Evolutionary conservation across 2,329 filamentous ascomycete species (phyloP).

Genomic region (Exophiala alcalophila): DNA sequence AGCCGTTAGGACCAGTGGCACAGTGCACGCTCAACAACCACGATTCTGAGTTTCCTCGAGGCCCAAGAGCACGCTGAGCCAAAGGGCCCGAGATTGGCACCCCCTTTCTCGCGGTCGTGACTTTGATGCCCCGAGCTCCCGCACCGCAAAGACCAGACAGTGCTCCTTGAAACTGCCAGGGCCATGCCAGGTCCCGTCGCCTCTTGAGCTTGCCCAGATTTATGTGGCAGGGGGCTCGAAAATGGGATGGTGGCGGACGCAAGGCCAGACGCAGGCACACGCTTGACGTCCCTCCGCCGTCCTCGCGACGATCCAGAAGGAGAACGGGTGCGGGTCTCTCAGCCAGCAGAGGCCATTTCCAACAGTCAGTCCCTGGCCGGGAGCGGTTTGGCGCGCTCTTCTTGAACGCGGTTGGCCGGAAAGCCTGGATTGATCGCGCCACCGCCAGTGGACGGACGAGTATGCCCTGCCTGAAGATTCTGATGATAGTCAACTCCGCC

Average conservation of each 20-base stretch:
- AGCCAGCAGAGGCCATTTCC: slow-evolving; percentile 5
- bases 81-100: not conserved
- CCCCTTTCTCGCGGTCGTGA: slow-evolving; percentile 17
- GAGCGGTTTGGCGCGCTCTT: slow-evolving; percentile 3
- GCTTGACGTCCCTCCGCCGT: slow-evolving; percentile 3
- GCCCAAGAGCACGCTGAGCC: too few relatives aligned
- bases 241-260: slow-evolving; percentile 13
- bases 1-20: too few relatives aligned
- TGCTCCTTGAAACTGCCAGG: slow-evolving; percentile 24
- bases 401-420: slow-evolving; percentile 14
- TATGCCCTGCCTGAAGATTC: slow-evolving; percentile 9
- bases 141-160: slow-evolving; percentile 15
- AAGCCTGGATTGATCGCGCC: slow-evolving; percentile 14
- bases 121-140: slow-evolving; percentile 7
- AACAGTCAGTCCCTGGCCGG: slow-evolving; percentile 13
- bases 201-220: slow-evolving; percentile 15
- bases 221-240: slow-evolving; percentile 19
- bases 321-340: slow-evolving; percentile 3
- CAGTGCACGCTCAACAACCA: too few relatives aligned
- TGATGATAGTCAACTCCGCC: slow-evolving; percentile 6
- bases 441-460: too few relatives aligned
- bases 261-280: slow-evolving; percentile 17
- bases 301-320: slow-evolving; percentile 2
- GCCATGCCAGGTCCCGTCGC: slow-evolving; percentile 20
- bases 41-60: too few relatives aligned